A percentile compares a stretch with the other conserved stretches of the same genome.
Conservation (phyloP, 805 yeast species). For the Kodamaea sagamina region DNA sequence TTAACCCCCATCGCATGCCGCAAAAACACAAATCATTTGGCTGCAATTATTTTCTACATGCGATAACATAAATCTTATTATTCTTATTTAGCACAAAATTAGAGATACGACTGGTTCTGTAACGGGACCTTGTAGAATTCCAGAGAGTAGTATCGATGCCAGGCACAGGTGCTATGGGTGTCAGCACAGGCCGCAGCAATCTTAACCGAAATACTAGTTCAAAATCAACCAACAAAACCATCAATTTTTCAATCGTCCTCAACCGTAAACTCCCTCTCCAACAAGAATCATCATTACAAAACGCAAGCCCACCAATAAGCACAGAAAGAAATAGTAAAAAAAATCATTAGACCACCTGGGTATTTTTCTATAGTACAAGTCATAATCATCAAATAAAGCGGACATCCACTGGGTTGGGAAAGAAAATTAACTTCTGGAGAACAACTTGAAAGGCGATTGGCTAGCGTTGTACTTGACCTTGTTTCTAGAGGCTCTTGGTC, state of each 20-base stretch:
- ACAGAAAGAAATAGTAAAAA: constrained; percentile 4
- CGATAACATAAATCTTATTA: neutral
- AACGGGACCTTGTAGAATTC: constrained; percentile 4
- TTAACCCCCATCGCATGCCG: too few relatives aligned
- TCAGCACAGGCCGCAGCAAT: constrained; percentile 4
- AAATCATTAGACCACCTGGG: constrained; percentile 8
- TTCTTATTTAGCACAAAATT: constrained; percentile 1
- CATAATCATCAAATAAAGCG: constrained; percentile 10
- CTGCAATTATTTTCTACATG: too few relatives aligned
- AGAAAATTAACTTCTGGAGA: constrained; percentile 6
- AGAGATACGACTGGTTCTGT: constrained; percentile 6
- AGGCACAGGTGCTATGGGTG: neutral
- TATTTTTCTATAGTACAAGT: constrained; percentile 10
- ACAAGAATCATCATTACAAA: constrained; percentile 6
- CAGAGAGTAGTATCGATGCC: constrained; percentile 7
- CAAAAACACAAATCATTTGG: too few relatives aligned
- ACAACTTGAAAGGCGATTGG: constrained; percentile 12
- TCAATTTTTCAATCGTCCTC: constrained; percentile 2
- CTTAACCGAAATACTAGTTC: constrained; percentile 4
- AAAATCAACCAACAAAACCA: constrained; percentile 4
- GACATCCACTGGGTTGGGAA: neutral
- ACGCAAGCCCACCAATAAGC: constrained; percentile 7
- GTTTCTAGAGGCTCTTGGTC: constrained; percentile 5
- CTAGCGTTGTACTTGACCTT: constrained; percentile 4
- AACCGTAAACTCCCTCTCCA: constrained; percentile 6